Evolutionary conservation across 345 rosid species (phyloP), one percentile per base, ranked within the genome.

Genomic region (Euphorbia pulcherrima): DNA sequence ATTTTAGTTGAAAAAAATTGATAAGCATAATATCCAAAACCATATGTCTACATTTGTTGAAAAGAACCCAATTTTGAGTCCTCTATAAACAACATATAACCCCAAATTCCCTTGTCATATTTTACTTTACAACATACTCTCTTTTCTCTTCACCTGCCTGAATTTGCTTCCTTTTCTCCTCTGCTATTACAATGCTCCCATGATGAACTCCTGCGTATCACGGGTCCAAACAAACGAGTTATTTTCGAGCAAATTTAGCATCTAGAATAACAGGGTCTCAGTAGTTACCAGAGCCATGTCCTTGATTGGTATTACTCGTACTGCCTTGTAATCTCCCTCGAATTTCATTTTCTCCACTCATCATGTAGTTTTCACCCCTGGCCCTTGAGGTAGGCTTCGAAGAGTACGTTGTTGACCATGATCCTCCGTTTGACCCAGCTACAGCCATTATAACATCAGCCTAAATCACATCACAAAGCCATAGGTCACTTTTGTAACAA

Each of bases 391-490:
- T 54, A 16, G 88, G 80, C 72, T 89, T 89, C 24, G 92, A 84
- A 5, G 92, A 85, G 87, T 78, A 84, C 10, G 79, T 80, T 3
- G 99, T 94, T 26, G 99, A 86, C 99, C 99, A 94, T 14, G 99
- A 91, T 68, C 88, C 93, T 60, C 97, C 97, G 54, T 85, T 94
- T 67, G 97, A 94, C 72, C 99, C 93, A 33, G 99, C 99, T 61
- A 94, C 75, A 26, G 96, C 88, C 99, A 94, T 89, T 77, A 94
- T 94, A 69, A 87, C 84, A 71, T 94, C 97, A 23, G 96, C 97
- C 99, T 94, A 89, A 77, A 76, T 75, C 62, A 56, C 52, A 65
- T 63, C 67, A 74, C n/a, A 59, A 55, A 60, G 70, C 69, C n/a
- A n/a, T n/a, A n/a, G n/a, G n/a, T n/a, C n/a, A n/a, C n/a, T n/a